phyloP scores from a whole-genome alignment of 495 filamentous ascomycete species.

The Monascus purpureus region DNA sequence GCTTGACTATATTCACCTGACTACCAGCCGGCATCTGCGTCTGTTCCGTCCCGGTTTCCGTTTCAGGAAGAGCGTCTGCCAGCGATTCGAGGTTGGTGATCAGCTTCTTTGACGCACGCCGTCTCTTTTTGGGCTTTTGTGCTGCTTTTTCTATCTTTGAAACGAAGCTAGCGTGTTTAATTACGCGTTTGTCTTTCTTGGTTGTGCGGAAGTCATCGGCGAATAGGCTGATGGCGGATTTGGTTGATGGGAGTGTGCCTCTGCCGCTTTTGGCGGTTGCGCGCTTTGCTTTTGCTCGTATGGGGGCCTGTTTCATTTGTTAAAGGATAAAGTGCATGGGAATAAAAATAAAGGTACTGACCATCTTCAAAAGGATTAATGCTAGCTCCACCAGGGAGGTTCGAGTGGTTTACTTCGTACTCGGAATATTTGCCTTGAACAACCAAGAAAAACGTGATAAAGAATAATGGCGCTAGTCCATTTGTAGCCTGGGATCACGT shows the following conservation, averaged over 20 bases:
- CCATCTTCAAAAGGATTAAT: conserved; percentile 1
- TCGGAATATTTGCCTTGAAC: too few relatives aligned
- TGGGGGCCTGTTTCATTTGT: conserved; percentile 20
- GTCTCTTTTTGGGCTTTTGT: conserved; percentile 36
- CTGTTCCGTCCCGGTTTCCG: conserved; percentile 18
- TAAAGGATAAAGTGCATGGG: too few relatives aligned
- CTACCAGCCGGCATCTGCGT: conserved; percentile 20
- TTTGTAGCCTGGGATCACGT: conserved; percentile 4
- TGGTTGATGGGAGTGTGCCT: conserved; percentile 11
- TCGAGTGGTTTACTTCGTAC: too few relatives aligned
- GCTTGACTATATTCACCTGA: conserved; percentile 40
- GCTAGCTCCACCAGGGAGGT: conserved; percentile 3
- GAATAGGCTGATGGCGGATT: conserved; percentile 11
- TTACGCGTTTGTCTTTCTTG: conserved; percentile 64
- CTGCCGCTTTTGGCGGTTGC: conserved; percentile 10
- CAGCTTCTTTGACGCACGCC: conserved; percentile 63
- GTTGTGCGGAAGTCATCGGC: conserved; percentile 41
- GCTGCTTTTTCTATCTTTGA: conserved; percentile 55
- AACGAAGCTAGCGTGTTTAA: conserved; percentile 65
- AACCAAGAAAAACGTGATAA: too few relatives aligned
- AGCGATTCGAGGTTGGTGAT: conserved; percentile 63
- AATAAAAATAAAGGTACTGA: conserved; percentile 2
- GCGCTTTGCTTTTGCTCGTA: conserved; percentile 11
- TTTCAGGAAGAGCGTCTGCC: conserved; percentile 59
- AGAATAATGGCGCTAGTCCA: too few relatives aligned